A percentile compares a stretch with the other conserved stretches of the same genome.
Conservation (phyloP, 257 asterid species). For the Cinchona pubescens region DNA sequence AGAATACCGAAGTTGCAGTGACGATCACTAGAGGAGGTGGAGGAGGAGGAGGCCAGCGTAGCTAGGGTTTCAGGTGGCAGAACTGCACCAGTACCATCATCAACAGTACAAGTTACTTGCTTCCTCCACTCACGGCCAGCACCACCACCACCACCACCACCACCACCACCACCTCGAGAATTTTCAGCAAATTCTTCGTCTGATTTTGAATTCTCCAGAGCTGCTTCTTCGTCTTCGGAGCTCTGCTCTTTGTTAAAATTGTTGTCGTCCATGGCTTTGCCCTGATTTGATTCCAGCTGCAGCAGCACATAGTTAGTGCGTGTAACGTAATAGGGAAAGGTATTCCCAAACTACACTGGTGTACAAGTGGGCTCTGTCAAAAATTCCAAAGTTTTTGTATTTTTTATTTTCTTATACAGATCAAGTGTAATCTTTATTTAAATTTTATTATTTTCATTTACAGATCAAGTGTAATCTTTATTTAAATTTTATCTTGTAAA, state of each 20-base stretch:
- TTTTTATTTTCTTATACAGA: no score
- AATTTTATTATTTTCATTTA: no score
- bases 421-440: no score
- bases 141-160: neutral
- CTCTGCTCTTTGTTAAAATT: neutral
- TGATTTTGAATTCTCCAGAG: constrained; percentile 12
- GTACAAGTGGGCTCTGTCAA: no score
- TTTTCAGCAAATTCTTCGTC: neutral
- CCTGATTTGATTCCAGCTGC: constrained; percentile 12
- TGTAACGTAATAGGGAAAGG: constrained; percentile 10
- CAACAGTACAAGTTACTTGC: neutral
- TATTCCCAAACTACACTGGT: no score
- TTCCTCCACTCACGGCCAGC: neutral
- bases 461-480: no score
- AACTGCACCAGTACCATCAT: neutral
- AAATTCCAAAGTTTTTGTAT: no score
- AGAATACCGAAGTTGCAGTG: constrained; percentile 6
- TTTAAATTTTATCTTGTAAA: no score
- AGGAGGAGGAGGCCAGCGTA: neutral
- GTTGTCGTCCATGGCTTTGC: constrained; percentile 29
- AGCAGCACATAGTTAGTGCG: constrained; percentile 13
- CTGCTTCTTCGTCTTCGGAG: constrained; percentile 7
- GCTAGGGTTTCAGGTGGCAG: constrained; percentile 19
- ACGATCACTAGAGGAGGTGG: constrained; percentile 11
- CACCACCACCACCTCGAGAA: neutral